phyloP scores from a whole-genome alignment of 2,329 filamentous ascomycete species.

The Escovopsis sp. region DNA sequence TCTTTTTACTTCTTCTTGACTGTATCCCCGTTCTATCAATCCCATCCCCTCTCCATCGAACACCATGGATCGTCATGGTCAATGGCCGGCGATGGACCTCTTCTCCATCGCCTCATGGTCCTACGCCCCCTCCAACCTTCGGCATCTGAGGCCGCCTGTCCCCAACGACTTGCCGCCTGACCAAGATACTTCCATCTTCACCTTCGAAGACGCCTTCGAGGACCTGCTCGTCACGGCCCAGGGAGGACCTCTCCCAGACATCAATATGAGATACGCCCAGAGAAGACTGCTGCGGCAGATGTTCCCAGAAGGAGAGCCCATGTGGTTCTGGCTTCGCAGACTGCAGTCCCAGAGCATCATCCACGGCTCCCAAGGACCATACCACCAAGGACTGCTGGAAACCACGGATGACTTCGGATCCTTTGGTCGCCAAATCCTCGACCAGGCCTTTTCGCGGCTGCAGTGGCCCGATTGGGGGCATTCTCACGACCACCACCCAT shows the following conservation, averaged over 20 bases:
- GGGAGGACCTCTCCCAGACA: conserved; percentile 25
- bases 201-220: conserved; percentile 42
- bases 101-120: conserved; percentile 11
- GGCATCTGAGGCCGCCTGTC: conserved; percentile 29
- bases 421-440: neutral
- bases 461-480: conserved; percentile 12
- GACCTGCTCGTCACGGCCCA: conserved; percentile 36
- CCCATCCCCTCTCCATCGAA: neutral
- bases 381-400: neutral
- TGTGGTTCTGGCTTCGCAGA: conserved; percentile 25
- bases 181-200: conserved; percentile 25
- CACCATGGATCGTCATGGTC: conserved; percentile 2
- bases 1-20: no score
- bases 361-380: no score
- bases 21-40: no score
- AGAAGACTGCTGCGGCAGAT: conserved; percentile 22
- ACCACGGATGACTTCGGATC: neutral
- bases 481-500: conserved; percentile 17
- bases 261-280: conserved; percentile 20
- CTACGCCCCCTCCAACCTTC: conserved; percentile 22
- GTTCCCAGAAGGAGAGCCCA: conserved; percentile 25
- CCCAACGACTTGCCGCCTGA: conserved; percentile 27
- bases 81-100: conserved; percentile 6
- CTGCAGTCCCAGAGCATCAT: conserved; percentile 22
- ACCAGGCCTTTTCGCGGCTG: conserved; percentile 3